A percentile compares a stretch with the other conserved stretches of the same genome.
phyloP scores from a whole-genome alignment of 108 stramenopile genomes.

The Nannochloropsis gaditana region DNA sequence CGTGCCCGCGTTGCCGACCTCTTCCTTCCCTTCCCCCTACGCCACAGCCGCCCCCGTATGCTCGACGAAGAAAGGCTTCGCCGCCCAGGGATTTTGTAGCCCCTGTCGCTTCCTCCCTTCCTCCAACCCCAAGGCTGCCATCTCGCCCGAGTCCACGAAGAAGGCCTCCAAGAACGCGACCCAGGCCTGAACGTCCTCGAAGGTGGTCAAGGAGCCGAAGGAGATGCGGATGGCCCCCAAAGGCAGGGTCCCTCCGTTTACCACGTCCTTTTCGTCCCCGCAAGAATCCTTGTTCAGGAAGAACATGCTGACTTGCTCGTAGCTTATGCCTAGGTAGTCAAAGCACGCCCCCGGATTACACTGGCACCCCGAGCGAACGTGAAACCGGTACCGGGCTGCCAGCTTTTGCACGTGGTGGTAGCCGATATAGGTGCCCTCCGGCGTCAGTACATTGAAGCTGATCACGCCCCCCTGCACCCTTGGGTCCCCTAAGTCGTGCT shows the following conservation, averaged over 20 bases:
- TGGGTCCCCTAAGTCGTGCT: background rate
- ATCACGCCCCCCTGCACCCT: background rate
- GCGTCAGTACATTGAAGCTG: constrained; percentile 12
- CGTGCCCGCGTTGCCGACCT: too few species aligned
- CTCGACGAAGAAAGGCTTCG: background rate
- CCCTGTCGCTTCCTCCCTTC: background rate
- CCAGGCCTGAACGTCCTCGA: constrained; percentile 8
- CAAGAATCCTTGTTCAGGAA: constrained; percentile 1
- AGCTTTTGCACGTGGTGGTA: constrained; percentile 11
- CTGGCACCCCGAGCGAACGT: background rate
- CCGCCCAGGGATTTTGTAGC: background rate
- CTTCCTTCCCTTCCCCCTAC: background rate
- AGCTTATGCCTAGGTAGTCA: background rate
- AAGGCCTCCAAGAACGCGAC: constrained; percentile 10
- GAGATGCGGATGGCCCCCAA: background rate
- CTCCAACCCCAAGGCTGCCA: background rate
- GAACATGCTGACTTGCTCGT: constrained; percentile 14
- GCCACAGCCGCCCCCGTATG: background rate
- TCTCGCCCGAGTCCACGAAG: background rate
- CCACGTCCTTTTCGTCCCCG: constrained; percentile 10
- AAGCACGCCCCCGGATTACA: constrained; percentile 15
- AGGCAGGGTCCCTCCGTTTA: constrained; percentile 14
- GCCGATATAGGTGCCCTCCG: background rate
- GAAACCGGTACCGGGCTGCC: background rate
- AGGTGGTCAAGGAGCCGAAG: background rate